Conservation (phyloP, 2,329 filamentous ascomycete species). For the Colletotrichum sp. region DNA sequence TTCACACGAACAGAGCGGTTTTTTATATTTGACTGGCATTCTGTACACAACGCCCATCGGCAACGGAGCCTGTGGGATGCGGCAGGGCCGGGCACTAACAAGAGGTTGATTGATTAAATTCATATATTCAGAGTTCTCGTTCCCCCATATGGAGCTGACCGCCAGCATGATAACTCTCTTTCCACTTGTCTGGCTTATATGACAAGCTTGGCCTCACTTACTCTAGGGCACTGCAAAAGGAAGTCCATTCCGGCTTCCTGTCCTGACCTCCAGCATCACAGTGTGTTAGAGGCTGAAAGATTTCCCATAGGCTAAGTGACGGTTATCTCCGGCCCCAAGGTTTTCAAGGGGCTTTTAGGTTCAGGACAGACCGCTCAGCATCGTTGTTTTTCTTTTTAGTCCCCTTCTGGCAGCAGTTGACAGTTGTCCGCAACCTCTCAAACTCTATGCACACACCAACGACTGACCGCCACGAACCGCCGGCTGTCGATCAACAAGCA, state of each 20-base stretch:
- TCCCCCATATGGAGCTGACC: background rate
- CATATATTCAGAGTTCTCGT: background rate
- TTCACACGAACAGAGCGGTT: accelerated
- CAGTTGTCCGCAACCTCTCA: background rate
- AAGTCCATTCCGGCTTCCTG: background rate
- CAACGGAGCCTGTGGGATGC: background rate
- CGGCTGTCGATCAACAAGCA: too few relatives aligned
- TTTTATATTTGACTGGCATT: background rate
- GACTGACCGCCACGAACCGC: too few relatives aligned
- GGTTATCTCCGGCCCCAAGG: background rate
- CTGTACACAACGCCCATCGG: background rate
- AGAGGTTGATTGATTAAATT: background rate
- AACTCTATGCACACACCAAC: background rate
- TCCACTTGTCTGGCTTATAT: background rate
- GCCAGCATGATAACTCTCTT: background rate
- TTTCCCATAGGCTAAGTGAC: background rate
- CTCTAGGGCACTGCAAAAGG: background rate
- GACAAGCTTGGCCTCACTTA: background rate
- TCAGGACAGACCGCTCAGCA: background rate
- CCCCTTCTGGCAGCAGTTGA: background rate
- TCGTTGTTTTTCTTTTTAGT: background rate
- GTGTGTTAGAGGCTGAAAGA: background rate
- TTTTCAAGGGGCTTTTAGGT: background rate
- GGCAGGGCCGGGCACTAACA: background rate
- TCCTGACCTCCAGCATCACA: background rate